phyloP scores from a whole-genome alignment of 306 rosid species.

The Begonia masoniana region DNA sequence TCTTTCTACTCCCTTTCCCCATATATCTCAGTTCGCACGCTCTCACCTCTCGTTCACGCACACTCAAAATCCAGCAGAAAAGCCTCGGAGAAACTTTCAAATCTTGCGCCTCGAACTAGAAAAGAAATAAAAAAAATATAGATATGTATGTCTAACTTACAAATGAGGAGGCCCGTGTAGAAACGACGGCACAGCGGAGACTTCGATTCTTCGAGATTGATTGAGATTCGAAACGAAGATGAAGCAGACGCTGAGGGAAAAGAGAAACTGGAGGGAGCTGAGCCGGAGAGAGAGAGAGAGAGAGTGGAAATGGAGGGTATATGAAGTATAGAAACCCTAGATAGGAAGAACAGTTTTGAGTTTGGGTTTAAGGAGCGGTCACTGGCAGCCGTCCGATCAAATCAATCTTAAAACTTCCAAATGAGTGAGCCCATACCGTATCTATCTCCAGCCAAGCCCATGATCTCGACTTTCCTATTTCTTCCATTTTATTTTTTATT shows the following conservation, averaged over 20 bases:
- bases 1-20: constrained; percentile 91
- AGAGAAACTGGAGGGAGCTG: background rate
- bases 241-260: background rate
- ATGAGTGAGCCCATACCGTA: no score
- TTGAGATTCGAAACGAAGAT: background rate
- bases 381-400: no score
- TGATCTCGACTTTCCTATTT: no score
- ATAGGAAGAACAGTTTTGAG: background rate
- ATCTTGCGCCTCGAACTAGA: no score
- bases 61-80: background rate
- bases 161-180: background rate
- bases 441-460: no score
- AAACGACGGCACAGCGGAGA: background rate
- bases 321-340: background rate
- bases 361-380: no score
- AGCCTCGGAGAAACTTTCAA: background rate
- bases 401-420: no score
- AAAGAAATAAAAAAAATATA: background rate
- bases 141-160: background rate
- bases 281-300: background rate
- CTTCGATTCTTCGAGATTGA: background rate
- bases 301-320: background rate
- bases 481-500: no score
- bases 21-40: constrained; percentile 18
- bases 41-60: constrained; percentile 3